Evolutionary conservation across 768 basidiomycete genomes (phyloP).

Genomic region (Trametes maxima): DNA sequence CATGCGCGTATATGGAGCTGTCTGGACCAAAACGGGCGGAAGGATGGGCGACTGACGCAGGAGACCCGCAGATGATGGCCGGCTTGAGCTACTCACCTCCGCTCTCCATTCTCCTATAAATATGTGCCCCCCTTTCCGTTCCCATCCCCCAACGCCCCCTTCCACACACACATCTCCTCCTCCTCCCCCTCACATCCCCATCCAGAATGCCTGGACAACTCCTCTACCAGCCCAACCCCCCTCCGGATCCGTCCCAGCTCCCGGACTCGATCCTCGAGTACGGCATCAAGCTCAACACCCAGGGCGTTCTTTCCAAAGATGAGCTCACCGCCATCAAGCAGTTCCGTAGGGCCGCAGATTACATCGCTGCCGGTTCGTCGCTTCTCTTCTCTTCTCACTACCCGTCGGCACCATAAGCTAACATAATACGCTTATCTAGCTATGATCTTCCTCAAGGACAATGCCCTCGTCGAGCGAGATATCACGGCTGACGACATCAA

Average conservation of each 20-base stretch:
- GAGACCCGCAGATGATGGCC: no score
- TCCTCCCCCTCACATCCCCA: not conserved
- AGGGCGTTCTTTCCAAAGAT: slow-evolving; percentile 47
- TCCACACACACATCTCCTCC: slow-evolving; percentile 5
- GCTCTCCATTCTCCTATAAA: slow-evolving; percentile 8
- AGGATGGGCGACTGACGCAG: no score
- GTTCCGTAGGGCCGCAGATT: slow-evolving; percentile 66
- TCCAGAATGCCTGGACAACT: slow-evolving; percentile 58
- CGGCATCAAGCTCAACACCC: slow-evolving; percentile 49
- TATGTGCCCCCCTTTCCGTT: not conserved
- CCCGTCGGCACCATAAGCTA: not conserved
- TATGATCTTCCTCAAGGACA: slow-evolving; percentile 83
- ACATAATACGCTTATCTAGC: slow-evolving; percentile 42
- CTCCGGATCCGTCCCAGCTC: slow-evolving; percentile 68
- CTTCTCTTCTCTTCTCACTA: not conserved
- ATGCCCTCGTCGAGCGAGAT: slow-evolving; percentile 64
- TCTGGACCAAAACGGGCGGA: no score
- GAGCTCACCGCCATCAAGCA: slow-evolving; percentile 54
- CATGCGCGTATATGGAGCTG: no score
- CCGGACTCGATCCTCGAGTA: slow-evolving; percentile 57
- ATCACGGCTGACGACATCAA: slow-evolving; percentile 75
- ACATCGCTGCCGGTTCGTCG: slow-evolving; percentile 65
- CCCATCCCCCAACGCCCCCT: not conserved
- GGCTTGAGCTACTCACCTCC: not conserved
- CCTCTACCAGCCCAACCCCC: slow-evolving; percentile 64